Evolutionary conservation across 2,329 filamentous ascomycete genomes (phyloP), one percentile per base, ranked within the genome.

Genomic region (Fusarium sp.): DNA sequence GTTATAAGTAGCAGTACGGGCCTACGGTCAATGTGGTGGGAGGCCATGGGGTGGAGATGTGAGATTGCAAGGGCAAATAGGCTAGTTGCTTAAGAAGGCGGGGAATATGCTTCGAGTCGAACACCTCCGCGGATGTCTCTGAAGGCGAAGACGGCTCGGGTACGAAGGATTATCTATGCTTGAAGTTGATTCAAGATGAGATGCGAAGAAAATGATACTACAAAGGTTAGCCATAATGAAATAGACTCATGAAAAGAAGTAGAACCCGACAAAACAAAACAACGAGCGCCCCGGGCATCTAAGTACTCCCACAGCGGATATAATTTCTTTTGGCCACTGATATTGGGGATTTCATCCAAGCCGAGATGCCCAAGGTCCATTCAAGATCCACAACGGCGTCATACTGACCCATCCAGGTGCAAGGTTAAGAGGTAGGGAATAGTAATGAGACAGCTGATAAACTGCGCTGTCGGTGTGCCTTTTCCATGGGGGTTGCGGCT

Each of bases 311-410:
- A 42, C 9, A 8, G 46, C 27, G 13, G n/a, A 19, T 7, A 5
- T 31, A 27, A 48, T 32, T 23, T 33, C 43, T 27, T 25, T 29
- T 38, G 33, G 44, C 45, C 53, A 47, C 31, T 58, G 57, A 31
- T 31, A 38, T 62, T 21, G 44, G 35, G 53, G 25, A 42, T 15
- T 44, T 51, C 25, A 11, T 17, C n/a, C 38, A 49, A 11, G 42
- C 48, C 52, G 61, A 57, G 52, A 39, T 37, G 41, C 45, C 61
- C 53, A 36, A 52, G 61, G 47, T 62, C 61, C 61, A 65, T 61
- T 53, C 38, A 38, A 54, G 33, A 61, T 63, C 61, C 61, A 65
- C 61, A 65, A 23, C 61, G 21, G 57, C 57, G 61, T 65, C 61
- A 58, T 65, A 27, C 43, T 38, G 57, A 53, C 53, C 61, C 61